These are phyloP conservation scores for Boletus vermiculosoides DNA, from an alignment of 768 basidiomycete species.

Conservation along the genomic window DNA sequence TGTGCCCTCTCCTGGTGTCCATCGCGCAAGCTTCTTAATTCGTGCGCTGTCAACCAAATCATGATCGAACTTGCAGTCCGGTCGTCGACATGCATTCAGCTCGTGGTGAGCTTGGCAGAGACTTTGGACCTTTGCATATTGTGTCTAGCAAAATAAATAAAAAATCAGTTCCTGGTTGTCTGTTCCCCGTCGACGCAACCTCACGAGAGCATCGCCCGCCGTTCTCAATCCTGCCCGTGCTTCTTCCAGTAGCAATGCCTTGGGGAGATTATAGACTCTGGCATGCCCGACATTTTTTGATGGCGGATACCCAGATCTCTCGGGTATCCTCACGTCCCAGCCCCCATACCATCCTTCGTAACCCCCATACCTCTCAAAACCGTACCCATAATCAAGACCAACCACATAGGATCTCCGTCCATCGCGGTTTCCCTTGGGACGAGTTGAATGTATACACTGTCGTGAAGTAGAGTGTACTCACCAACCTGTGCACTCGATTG, in stretches of 20 bases:
- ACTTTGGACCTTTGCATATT: constrained; percentile 14
- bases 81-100: constrained; percentile 4
- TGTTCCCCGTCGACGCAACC: neutral
- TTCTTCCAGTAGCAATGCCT: constrained; percentile 9
- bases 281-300: neutral
- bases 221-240: constrained; percentile 4
- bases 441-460: neutral
- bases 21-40: constrained; percentile 16
- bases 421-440: constrained; percentile 3
- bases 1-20: neutral
- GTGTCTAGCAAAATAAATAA: constrained; percentile 1
- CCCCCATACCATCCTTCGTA: constrained; percentile 10
- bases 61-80: constrained; percentile 19
- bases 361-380: constrained; percentile 16
- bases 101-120: constrained; percentile 15
- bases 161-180: neutral
- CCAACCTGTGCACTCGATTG: constrained; percentile 13
- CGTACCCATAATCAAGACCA: constrained; percentile 9
- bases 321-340: constrained; percentile 5
- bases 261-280: constrained; percentile 9
- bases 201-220: constrained; percentile 12
- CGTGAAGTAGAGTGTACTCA: neutral
- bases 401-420: constrained; percentile 8
- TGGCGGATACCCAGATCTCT: neutral
- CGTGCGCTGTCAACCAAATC: constrained; percentile 14